Percentiles rank a stretch among this genome's conserved stretches.
phyloP scores from a whole-genome alignment of 495 filamentous ascomycete genomes.

The Talaromyces nanjingensis region DNA sequence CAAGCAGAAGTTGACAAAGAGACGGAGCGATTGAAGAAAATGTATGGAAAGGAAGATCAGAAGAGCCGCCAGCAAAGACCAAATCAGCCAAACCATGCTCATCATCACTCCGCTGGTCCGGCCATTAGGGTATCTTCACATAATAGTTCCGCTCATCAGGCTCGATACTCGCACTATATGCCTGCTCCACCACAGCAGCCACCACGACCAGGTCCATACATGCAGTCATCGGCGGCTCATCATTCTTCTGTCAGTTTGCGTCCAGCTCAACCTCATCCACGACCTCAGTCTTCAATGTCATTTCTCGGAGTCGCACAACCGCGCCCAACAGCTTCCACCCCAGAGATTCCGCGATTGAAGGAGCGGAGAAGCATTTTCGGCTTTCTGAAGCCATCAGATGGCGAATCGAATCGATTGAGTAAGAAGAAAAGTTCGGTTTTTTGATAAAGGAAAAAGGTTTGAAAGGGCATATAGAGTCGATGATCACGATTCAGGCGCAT shows the following conservation, averaged over 20 bases:
- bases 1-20: slow-evolving; percentile 75
- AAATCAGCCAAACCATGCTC: slow-evolving; percentile 18
- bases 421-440: slow-evolving; percentile 52
- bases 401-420: slow-evolving; percentile 25
- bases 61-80: slow-evolving; percentile 25
- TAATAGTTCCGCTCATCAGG: slow-evolving; percentile 15
- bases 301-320: slow-evolving; percentile 1
- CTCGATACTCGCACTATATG: slow-evolving; percentile 14
- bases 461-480: neutral
- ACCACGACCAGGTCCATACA: slow-evolving; percentile 21
- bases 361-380: slow-evolving; percentile 47
- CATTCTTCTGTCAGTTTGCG: slow-evolving; percentile 4
- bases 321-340: slow-evolving; percentile 6
- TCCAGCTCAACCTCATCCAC: neutral
- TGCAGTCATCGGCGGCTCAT: slow-evolving; percentile 15
- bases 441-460: slow-evolving; percentile 12
- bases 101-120: slow-evolving; percentile 14
- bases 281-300: slow-evolving; percentile 15
- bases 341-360: slow-evolving; percentile 17
- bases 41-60: slow-evolving; percentile 58
- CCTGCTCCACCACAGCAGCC: slow-evolving; percentile 14
- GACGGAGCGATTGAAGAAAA: slow-evolving; percentile 68
- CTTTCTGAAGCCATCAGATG: slow-evolving; percentile 26
- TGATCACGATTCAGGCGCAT: neutral
- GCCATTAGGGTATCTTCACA: slow-evolving; percentile 7